A percentile compares a stretch with the other conserved stretches of the same genome.
phyloP scores from a whole-genome alignment of 352 stramenopile species.

The Phytophthora europaea region DNA sequence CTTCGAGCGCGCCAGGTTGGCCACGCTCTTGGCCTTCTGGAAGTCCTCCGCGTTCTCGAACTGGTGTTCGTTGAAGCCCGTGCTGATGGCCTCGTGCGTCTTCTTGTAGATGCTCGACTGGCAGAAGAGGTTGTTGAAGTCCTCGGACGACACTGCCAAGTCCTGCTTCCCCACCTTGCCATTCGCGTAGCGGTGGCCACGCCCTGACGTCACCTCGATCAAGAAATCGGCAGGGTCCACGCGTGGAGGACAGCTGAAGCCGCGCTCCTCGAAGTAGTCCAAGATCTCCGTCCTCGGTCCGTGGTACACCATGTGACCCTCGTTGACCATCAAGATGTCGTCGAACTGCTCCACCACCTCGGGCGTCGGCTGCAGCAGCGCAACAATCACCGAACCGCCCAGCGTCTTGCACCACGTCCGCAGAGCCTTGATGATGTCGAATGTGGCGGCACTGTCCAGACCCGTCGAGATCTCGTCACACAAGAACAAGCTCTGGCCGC shows the following conservation, averaged over 20 bases:
- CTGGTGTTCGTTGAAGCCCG: constrained; percentile 64
- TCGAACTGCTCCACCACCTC: constrained; percentile 97
- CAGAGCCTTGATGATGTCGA: constrained; percentile 69
- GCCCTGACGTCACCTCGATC: constrained; percentile 75
- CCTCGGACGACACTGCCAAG: constrained; percentile 42
- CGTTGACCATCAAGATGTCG: constrained; percentile 95
- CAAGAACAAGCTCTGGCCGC: constrained; percentile 70
- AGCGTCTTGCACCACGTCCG: constrained; percentile 52
- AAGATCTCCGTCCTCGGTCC: constrained; percentile 80
- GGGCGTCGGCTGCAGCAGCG: constrained; percentile 64
- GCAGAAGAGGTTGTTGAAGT: constrained; percentile 71
- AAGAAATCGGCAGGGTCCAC: constrained; percentile 78
- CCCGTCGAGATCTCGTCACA: constrained; percentile 83
- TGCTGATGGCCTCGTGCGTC: constrained; percentile 55
- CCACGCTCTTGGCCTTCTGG: constrained; percentile 61
- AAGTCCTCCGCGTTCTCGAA: constrained; percentile 70
- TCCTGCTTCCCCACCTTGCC: constrained; percentile 42
- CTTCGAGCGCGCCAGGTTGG: constrained; percentile 59
- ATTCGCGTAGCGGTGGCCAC: constrained; percentile 58
- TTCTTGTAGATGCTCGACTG: constrained; percentile 67
- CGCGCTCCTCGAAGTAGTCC: constrained; percentile 88
- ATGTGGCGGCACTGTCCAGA: constrained; percentile 65
- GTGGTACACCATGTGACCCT: constrained; percentile 95
- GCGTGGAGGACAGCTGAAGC: constrained; percentile 76
- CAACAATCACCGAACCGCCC: constrained; percentile 48